phyloP scores from a whole-genome alignment of 2,329 filamentous ascomycete species.

The Beauveria sp. region DNA sequence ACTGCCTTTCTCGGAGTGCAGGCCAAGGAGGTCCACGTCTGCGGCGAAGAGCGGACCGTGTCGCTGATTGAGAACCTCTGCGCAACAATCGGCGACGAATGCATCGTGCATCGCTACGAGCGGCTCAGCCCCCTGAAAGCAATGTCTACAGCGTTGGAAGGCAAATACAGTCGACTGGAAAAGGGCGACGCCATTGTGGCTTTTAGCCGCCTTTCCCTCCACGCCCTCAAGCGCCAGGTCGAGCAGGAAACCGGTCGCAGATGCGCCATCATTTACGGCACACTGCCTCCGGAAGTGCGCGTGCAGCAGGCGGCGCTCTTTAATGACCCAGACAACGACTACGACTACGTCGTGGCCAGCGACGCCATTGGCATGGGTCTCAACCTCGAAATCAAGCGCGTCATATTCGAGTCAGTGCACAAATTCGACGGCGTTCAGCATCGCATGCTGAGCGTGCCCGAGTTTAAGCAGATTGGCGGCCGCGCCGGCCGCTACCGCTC shows the following conservation, averaged over 20 bases:
- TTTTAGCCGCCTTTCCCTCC: constrained; percentile 77
- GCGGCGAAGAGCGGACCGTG: constrained; percentile 79
- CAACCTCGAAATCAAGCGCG: constrained; percentile 83
- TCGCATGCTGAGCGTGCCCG: constrained; percentile 57
- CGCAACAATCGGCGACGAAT: constrained; percentile 70
- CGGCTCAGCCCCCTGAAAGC: constrained; percentile 72
- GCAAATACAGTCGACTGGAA: constrained; percentile 57
- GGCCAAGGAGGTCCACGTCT: constrained; percentile 85
- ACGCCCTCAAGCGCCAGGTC: constrained; percentile 69
- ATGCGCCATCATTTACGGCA: constrained; percentile 89
- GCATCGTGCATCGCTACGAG: constrained; percentile 74
- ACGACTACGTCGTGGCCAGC: constrained; percentile 88
- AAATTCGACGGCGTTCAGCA: constrained; percentile 61
- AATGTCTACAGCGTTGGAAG: constrained; percentile 53
- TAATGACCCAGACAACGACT: constrained; percentile 92
- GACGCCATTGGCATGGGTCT: constrained; percentile 97
- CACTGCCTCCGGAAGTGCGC: constrained; percentile 83
- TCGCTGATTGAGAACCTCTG: constrained; percentile 72
- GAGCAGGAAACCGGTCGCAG: constrained; percentile 68
- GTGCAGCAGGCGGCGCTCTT: constrained; percentile 87
- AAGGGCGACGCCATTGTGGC: constrained; percentile 89
- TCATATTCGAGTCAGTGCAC: constrained; percentile 72
- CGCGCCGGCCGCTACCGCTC: constrained; percentile 81
- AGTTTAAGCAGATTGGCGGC: constrained; percentile 92
- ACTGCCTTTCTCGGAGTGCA: constrained; percentile 79